These are phyloP conservation scores for Phanerochaete carnosa DNA, from an alignment of 768 basidiomycete species.

Conservation along the genomic window DNA sequence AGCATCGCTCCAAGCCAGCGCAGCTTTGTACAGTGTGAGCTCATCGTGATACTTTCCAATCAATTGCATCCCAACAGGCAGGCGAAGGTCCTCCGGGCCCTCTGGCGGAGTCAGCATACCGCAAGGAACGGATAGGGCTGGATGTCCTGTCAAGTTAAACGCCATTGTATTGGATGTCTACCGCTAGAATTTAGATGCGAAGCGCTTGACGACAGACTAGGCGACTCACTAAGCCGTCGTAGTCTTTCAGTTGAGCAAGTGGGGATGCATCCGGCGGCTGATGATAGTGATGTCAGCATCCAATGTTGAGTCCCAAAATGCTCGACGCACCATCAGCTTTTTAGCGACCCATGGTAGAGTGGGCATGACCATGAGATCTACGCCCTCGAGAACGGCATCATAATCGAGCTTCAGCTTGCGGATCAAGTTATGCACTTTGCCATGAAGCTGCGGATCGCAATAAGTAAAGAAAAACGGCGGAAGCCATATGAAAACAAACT, in stretches of 20 bases:
- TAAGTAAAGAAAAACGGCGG: background rate
- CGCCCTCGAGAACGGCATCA: constrained; percentile 25
- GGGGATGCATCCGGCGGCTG: constrained; percentile 25
- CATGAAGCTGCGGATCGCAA: constrained; percentile 16
- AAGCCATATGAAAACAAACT: background rate
- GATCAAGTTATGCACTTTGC: constrained; percentile 36
- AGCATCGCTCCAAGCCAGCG: constrained; percentile 21
- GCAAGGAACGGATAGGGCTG: constrained; percentile 39
- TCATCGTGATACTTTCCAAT: constrained; percentile 28
- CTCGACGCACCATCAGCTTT: constrained; percentile 9
- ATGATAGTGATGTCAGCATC: background rate
- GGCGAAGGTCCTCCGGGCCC: constrained; percentile 29
- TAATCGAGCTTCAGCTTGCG: constrained; percentile 33
- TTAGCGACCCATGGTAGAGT: constrained; percentile 33
- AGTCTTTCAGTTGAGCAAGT: constrained; percentile 17
- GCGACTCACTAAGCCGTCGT: constrained; percentile 14
- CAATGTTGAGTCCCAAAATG: background rate
- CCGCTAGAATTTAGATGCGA: background rate
- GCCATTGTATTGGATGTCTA: constrained; percentile 18
- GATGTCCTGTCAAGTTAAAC: constrained; percentile 37
- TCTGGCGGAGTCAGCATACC: constrained; percentile 36
- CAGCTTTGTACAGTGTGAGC: constrained; percentile 21
- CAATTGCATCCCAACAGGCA: constrained; percentile 44
- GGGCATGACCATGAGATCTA: constrained; percentile 35
- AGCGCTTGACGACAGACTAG: background rate